A percentile compares a stretch with the other conserved stretches of the same genome.
Evolutionary conservation across 2,329 filamentous ascomycete genomes (phyloP).

Genomic region (Diaporthe sp.): DNA sequence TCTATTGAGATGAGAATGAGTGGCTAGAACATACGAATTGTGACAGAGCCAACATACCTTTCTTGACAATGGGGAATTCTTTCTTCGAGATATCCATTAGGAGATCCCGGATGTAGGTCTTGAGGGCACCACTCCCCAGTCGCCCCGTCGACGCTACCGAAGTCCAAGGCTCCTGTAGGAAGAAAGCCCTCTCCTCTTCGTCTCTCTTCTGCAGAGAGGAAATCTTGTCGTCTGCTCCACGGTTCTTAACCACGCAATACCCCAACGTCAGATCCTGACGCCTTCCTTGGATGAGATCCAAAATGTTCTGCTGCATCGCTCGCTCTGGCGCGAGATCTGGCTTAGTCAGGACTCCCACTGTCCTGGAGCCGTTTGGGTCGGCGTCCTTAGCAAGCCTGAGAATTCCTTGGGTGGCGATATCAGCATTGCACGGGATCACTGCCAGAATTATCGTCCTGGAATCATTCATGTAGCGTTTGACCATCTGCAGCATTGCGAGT

Average conservation of each 20-base stretch:
- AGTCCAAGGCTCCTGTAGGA: slow-evolving; percentile 53
- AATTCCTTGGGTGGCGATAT: slow-evolving; percentile 56
- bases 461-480: slow-evolving; percentile 60
- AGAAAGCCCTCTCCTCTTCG: slow-evolving; percentile 54
- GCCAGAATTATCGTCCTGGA: slow-evolving; percentile 64
- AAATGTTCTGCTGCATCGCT: slow-evolving; percentile 53
- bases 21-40: not conserved
- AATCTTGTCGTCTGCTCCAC: slow-evolving; percentile 56
- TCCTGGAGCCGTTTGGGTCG: slow-evolving; percentile 58
- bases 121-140: slow-evolving; percentile 53
- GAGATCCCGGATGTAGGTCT: slow-evolving; percentile 51
- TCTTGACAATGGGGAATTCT: slow-evolving; percentile 53
- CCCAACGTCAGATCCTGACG: slow-evolving; percentile 59
- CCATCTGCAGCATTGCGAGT: slow-evolving; percentile 51
- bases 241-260: slow-evolving; percentile 64
- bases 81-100: slow-evolving; percentile 57
- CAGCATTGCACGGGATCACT: slow-evolving; percentile 56
- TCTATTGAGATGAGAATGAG: slow-evolving; percentile 41
- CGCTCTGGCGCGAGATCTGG: slow-evolving; percentile 66
- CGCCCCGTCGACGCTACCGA: slow-evolving; percentile 44
- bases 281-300: slow-evolving; percentile 58
- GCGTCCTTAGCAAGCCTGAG: slow-evolving; percentile 53
- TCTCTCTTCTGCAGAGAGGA: slow-evolving; percentile 51
- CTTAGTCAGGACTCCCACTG: slow-evolving; percentile 69
- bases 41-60: not conserved